Evolutionary conservation across 1,284 basidiomycete genomes (phyloP).

Genomic region (Tremellales sp.): DNA sequence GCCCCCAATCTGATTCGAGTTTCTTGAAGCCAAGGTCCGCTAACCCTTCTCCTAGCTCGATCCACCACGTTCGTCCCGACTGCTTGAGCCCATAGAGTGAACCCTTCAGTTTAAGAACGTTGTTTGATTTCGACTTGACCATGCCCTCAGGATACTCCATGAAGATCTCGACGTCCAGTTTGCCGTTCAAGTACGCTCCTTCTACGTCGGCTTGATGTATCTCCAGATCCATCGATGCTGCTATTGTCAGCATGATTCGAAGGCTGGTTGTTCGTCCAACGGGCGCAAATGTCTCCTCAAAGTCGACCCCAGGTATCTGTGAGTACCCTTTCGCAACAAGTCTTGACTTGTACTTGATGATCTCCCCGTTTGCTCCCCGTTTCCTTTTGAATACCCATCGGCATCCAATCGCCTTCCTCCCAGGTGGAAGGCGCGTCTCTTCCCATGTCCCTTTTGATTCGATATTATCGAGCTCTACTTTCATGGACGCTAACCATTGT

Average conservation of each 20-base stretch:
- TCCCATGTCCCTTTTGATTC: constrained; percentile 32
- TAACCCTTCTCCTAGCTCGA: constrained; percentile 6
- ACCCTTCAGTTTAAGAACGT: constrained; percentile 9
- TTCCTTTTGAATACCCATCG: constrained; percentile 51
- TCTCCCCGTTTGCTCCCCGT: constrained; percentile 32
- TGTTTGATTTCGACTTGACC: not conserved
- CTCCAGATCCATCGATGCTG: constrained; percentile 25
- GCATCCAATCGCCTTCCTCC: constrained; percentile 15
- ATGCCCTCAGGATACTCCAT: constrained; percentile 4
- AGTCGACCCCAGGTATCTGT: constrained; percentile 50
- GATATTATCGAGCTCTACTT: constrained; percentile 35
- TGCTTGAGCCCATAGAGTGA: constrained; percentile 31
- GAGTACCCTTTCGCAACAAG: constrained; percentile 51
- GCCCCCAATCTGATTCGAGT: constrained; percentile 11
- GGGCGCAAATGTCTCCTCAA: constrained; percentile 50
- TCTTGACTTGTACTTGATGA: constrained; percentile 44
- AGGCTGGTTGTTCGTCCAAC: constrained; percentile 32
- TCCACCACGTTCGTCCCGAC: constrained; percentile 36
- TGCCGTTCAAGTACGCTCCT: constrained; percentile 12
- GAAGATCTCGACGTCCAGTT: constrained; percentile 10
- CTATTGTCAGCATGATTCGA: constrained; percentile 47
- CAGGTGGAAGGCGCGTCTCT: constrained; percentile 25
- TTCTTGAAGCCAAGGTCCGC: constrained; percentile 6
- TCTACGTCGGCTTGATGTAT: constrained; percentile 10
- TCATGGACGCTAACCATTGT: constrained; percentile 40